Conservation (phyloP, 225 moss, liverwort and hornwort genomes). For the Pseudoscleropodium purum region DNA sequence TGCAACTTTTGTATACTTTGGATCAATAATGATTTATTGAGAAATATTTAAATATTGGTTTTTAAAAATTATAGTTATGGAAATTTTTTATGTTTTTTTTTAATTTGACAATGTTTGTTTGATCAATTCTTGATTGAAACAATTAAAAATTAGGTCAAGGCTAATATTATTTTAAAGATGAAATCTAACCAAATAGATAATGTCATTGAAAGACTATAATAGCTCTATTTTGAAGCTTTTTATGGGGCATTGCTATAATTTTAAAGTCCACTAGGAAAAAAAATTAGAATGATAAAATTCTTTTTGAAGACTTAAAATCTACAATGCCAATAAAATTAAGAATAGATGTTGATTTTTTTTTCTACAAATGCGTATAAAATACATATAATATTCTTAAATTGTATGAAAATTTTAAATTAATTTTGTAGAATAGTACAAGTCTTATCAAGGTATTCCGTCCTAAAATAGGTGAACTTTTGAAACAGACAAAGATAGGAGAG, state of each 20-base stretch:
- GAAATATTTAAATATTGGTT: neutral
- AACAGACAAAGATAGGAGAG: too few species aligned
- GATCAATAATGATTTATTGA: neutral
- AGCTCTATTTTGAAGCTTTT: neutral
- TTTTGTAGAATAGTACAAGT: too few species aligned
- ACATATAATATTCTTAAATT: neutral
- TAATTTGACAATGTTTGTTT: neutral
- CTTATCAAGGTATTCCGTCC: too few species aligned
- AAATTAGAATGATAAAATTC: neutral
- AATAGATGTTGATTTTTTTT: neutral
- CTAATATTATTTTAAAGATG: neutral
- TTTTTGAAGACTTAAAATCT: neutral
- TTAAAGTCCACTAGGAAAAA: too few species aligned
- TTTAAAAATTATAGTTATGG: too few species aligned
- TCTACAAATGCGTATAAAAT: neutral
- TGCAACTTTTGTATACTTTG: neutral
- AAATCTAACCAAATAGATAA: neutral
- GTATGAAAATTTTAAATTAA: too few species aligned
- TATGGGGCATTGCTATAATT: neutral
- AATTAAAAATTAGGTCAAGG: neutral
- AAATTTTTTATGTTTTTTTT: fast-evolving
- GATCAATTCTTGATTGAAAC: too few species aligned
- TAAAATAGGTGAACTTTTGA: too few species aligned
- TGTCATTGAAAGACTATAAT: neutral
- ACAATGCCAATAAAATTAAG: neutral